Evolutionary conservation across 2,329 filamentous ascomycete genomes (phyloP), one percentile per base, ranked within the genome.

Genomic region (Aciculosporium take): DNA sequence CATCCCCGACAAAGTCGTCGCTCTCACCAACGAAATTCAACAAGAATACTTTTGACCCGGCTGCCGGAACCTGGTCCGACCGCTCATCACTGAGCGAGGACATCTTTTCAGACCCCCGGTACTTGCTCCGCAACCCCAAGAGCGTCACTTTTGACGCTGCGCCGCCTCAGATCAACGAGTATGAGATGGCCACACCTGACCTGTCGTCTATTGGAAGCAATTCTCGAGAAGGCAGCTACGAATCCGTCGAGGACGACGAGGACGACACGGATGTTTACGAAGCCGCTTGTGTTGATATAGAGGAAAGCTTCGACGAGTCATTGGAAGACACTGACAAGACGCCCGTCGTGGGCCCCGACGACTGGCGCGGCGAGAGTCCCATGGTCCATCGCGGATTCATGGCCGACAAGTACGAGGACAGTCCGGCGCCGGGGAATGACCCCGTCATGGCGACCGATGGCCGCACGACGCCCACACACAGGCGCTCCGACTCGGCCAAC

Each of bases 251-350:
- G 10, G 78, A 82, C 31, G 76, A 81, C 21, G 81, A 87, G 34
- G 69, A 78, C 34, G 46, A n/a, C n/a, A n/a, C n/a, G n/a, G n/a
- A 58, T 34, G 52, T 63, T 27, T 64, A 63, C 45, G 86, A 95
- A 56, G 55, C 59, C 62, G 70, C 48, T 56, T 54, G 58, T 27
- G 49, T 57, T 21, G 58, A 63, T 17, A 51, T 60, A 44, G 84
- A 89, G 32, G 89, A 95, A 56, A 95, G 89, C 64, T 96, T 96
- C 51, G 89, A 96, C 61, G 89, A 85, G 12, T 94, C 87, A 6
- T 72, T 96, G 1, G 89, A 96, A 61, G 89, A 96, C 55, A 89
- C 86, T 5, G 86, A 94, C 55, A 96, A 96, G 68, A 96, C 91
- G 1, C 91, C 91, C 0, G 91, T 98, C 9, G 89, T 98, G n/a